These are phyloP conservation scores for Leccinum pachyderme DNA, from an alignment of 1,284 basidiomycete species.

Conservation along the genomic window DNA sequence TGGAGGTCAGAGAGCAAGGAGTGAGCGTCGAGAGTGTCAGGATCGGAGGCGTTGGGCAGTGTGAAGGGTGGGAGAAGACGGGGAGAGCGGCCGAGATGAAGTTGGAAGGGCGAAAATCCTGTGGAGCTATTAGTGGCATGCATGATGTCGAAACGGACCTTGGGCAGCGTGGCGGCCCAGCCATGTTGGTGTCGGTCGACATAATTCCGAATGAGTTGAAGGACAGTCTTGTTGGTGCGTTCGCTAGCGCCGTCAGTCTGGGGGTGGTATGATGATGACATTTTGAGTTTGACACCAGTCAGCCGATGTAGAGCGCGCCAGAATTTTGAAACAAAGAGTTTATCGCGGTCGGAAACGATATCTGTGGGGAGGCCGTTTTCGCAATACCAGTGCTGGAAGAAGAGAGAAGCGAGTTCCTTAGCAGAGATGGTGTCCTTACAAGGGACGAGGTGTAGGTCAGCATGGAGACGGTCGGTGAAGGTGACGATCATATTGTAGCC, in stretches of 20 bases:
- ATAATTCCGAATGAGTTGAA: neutral
- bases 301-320: neutral
- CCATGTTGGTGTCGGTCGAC: neutral
- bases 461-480: too few relatives aligned
- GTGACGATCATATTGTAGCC: neutral
- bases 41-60: neutral
- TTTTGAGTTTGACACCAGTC: neutral
- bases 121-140: neutral
- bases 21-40: too few relatives aligned
- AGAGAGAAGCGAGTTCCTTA: too few relatives aligned
- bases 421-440: too few relatives aligned
- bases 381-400: neutral
- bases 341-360: too few relatives aligned
- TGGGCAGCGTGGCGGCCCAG: neutral
- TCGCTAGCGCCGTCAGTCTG: neutral
- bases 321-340: neutral
- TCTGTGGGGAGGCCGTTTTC: too few relatives aligned
- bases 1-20: neutral
- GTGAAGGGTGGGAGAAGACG: neutral
- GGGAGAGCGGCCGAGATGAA: neutral
- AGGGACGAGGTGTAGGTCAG: neutral
- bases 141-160: neutral
- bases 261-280: neutral
- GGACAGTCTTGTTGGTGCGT: neutral
- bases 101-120: neutral